phyloP scores from a whole-genome alignment of 768 basidiomycete species.

The Naematelia aurantialba region DNA sequence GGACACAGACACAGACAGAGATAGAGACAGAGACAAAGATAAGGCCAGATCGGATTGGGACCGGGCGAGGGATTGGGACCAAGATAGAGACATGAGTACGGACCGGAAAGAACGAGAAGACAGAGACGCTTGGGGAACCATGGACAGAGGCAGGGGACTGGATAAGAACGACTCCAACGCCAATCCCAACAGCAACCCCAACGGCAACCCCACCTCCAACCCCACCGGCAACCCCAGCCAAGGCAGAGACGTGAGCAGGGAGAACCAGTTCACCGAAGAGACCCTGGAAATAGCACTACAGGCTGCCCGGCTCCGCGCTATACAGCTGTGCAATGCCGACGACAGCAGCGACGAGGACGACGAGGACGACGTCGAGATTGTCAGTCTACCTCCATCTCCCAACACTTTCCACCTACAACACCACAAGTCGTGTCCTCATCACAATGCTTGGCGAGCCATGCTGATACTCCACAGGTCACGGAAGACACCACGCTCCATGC shows the following conservation, averaged over 20 bases:
- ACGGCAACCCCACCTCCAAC: too few species aligned
- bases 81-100: not conserved
- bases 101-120: too few species aligned
- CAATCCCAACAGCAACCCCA: too few species aligned
- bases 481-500: not conserved
- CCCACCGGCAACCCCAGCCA: not conserved
- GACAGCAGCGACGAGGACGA: conserved; percentile 29
- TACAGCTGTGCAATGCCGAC: not conserved
- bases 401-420: too few species aligned
- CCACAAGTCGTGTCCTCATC: not conserved
- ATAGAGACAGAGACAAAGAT: too few species aligned
- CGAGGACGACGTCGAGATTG: conserved; percentile 46
- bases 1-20: too few species aligned
- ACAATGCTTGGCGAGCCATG: not conserved
- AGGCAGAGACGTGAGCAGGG: conserved; percentile 4
- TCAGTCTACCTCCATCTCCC: conserved; percentile 25
- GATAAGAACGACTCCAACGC: too few species aligned
- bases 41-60: not conserved
- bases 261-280: conserved; percentile 23
- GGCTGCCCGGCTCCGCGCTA: conserved; percentile 12
- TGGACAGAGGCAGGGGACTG: too few species aligned
- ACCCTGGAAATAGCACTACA: conserved; percentile 14
- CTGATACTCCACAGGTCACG: not conserved
- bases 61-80: not conserved
- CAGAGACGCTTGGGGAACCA: too few species aligned